phyloP scores from a whole-genome alignment of 352 stramenopile genomes.

The Phytophthora chlamydospora region DNA sequence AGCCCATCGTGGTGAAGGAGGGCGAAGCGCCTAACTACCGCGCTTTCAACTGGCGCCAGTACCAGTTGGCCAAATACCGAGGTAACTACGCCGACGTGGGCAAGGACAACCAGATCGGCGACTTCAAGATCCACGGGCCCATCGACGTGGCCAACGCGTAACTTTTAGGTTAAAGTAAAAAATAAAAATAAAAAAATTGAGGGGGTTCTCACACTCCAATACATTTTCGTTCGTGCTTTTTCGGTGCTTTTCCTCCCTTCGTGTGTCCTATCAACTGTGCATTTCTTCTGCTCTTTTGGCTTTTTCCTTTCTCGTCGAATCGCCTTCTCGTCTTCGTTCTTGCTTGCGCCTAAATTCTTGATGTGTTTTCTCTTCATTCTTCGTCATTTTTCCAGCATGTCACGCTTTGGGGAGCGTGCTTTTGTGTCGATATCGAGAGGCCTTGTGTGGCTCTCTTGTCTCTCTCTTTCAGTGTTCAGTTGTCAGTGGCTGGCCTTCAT shows the following conservation, averaged over 20 bases:
- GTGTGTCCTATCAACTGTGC: slow-evolving; percentile 32
- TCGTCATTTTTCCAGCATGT: slow-evolving; percentile 34
- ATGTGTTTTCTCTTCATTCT: slow-evolving; percentile 33
- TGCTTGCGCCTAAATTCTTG: slow-evolving; percentile 36
- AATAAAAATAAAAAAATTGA: too few relatives aligned
- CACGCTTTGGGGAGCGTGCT: slow-evolving; percentile 22
- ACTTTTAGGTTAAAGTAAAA: too few relatives aligned
- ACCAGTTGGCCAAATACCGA: slow-evolving; percentile 84
- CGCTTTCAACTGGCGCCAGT: slow-evolving; percentile 88
- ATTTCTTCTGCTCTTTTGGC: slow-evolving; percentile 36
- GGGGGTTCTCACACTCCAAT: slow-evolving; percentile 26
- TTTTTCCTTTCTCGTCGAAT: slow-evolving; percentile 22
- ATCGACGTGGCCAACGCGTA: slow-evolving; percentile 24
- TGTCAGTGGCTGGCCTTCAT: slow-evolving; percentile 22
- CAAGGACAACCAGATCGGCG: slow-evolving; percentile 92
- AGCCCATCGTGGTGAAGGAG: slow-evolving; percentile 51
- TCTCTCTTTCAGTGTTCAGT: slow-evolving; percentile 16
- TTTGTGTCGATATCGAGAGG: slow-evolving; percentile 29
- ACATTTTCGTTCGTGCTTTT: slow-evolving; percentile 26
- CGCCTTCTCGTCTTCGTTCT: slow-evolving; percentile 23
- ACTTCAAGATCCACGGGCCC: slow-evolving; percentile 52
- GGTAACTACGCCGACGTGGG: slow-evolving; percentile 91
- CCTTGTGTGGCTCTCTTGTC: slow-evolving; percentile 7
- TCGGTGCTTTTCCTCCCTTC: slow-evolving; percentile 11
- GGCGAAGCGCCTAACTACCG: slow-evolving; percentile 57